phyloP scores from a whole-genome alignment of 129 eudicot genomes.

The Daucus carota region DH1_v3.0 NC_030381.2:23358001-23358500 shows the following conservation, averaged over 20 bases:
- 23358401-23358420: neutral
- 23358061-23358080: neutral
- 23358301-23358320: neutral
- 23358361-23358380: neutral
- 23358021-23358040: neutral
- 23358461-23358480: neutral
- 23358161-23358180: constrained; percentile 54
- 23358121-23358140: constrained; percentile 18
- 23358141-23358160: constrained; percentile 26
- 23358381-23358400: neutral
- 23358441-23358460: neutral
- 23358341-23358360: neutral
- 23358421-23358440: neutral
- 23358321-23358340: neutral
- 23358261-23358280: neutral
- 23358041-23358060: neutral
- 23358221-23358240: constrained; percentile 20
- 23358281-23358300: neutral
- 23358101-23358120: constrained; percentile 49
- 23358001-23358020: neutral
- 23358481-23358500: neutral
- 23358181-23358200: constrained; percentile 64
- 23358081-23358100: constrained; percentile 68
- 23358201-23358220: constrained; percentile 33
- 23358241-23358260: neutral